Base-by-base conservation (phyloP, 805 yeast species). In the Nakazawaea molendinolei region DNA sequence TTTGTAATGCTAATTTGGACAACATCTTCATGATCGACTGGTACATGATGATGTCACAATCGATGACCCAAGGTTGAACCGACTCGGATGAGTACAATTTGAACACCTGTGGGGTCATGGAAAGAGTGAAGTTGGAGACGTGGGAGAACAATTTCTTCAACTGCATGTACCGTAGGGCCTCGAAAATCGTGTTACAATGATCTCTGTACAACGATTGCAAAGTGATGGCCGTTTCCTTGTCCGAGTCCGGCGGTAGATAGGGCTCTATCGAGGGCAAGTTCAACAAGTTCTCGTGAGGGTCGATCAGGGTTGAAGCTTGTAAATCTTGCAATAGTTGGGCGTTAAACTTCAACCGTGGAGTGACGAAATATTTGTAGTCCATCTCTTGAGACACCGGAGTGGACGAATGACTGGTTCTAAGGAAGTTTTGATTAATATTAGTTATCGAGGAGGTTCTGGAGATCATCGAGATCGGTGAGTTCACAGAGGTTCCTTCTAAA, bases 11-110 rank as follows among this genome's bases (percentile, higher is more conserved):
- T 39, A 82, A 58, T 19, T 78, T 79, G 4, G 79, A 69, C 43
- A 86, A 56, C 70, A 79, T 68, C 44, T 71, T 72, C 16, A 79
- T 63, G 51, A 70, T 57, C 3, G 64, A 50, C 28, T 61, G 61
- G 56, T 79, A 83, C 58, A 79, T 69, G n/a, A 71, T 60, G 41
- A 68, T 48, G 53, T 86, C 95, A 51, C 86, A 81, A 31, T 69
- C 60, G 22, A 65, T 47, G n/a, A 82, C 67, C 94, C 95, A 86
- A 12, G 67, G 67, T 5, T 64, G 48, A 10, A 76, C 48, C 5
- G 59, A 55, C 10, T 71, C 71, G 8, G 70, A 60, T 5, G 64
- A 64, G 49, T 78, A 71, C 16, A 85, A 57, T 45, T 71, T 71
- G 49, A 69, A 71, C 27, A 78, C 81, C 3, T 83, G 82, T 0